Percentiles rank a stretch among this genome's conserved stretches.
Evolutionary conservation across 2,329 filamentous ascomycete genomes (phyloP).

Genomic region (Diplodia seriata): DNA sequence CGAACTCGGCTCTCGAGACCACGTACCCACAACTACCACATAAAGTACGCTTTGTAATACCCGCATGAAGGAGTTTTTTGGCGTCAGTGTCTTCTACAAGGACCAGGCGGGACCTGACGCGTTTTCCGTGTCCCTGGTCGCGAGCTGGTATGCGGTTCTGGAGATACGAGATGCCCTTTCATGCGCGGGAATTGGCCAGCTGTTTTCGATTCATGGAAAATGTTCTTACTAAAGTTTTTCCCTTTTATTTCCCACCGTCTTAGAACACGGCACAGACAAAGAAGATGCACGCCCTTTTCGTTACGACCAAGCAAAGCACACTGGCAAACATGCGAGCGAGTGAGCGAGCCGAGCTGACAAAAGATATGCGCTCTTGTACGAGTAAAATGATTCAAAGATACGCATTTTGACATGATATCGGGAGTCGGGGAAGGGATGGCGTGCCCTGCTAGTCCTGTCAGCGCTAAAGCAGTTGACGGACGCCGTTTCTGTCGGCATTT

Average conservation of each 20-base stretch:
- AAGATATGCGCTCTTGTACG: constrained; percentile 15
- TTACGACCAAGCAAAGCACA: background rate
- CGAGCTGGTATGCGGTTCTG: background rate
- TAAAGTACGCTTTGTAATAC: constrained; percentile 26
- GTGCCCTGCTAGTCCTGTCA: background rate
- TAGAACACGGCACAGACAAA: background rate
- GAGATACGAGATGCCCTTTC: background rate
- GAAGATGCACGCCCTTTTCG: background rate
- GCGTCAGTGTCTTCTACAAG: constrained; percentile 6
- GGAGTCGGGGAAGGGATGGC: background rate
- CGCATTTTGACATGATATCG: background rate
- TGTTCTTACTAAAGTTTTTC: background rate
- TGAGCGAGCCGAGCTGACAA: background rate
- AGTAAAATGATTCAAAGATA: constrained; percentile 5
- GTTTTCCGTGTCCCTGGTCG: background rate
- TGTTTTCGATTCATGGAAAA: constrained; percentile 6
- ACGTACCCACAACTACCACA: background rate
- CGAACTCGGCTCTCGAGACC: background rate
- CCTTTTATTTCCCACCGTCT: background rate
- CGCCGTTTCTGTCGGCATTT: background rate
- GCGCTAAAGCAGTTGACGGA: background rate
- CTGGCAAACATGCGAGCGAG: background rate
- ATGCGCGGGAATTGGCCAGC: background rate
- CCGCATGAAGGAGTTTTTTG: constrained; percentile 32
- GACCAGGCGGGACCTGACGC: constrained; percentile 5